phyloP scores from a whole-genome alignment of 169 alveolate genomes.

The Eimeria acervulina region DNA sequence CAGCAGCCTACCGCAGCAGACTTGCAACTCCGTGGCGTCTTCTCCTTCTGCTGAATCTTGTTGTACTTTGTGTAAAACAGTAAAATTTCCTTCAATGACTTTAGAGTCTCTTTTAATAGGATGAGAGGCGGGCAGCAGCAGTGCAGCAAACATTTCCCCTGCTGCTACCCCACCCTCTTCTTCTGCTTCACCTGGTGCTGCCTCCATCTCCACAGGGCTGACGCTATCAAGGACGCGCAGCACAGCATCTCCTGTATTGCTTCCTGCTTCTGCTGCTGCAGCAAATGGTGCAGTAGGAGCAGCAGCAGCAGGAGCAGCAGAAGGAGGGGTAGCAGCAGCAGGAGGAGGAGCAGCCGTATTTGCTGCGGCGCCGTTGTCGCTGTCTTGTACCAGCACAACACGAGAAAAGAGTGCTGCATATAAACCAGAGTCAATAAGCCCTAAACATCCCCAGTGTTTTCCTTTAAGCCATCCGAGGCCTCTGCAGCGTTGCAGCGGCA shows the following conservation, averaged over 20 bases:
- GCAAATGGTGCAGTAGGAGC: background rate
- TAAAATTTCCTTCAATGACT: constrained; percentile 4
- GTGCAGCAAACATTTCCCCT: constrained; percentile 52
- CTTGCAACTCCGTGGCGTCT: background rate
- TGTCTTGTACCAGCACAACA: background rate
- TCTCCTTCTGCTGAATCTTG: background rate
- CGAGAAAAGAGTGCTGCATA: constrained; percentile 48
- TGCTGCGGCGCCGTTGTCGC: background rate
- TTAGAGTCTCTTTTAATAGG: background rate
- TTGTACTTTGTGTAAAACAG: background rate
- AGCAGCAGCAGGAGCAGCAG: no score
- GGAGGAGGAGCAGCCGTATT: no score
- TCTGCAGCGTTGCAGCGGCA: constrained; percentile 52
- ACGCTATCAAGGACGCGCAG: constrained; percentile 22
- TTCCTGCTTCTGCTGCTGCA: background rate
- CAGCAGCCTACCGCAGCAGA: constrained; percentile 35
- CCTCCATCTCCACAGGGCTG: constrained; percentile 66
- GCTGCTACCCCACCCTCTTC: background rate
- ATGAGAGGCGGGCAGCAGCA: background rate
- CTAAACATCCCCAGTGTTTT: constrained; percentile 16
- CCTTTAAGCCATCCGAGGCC: constrained; percentile 51
- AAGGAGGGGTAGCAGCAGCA: no score
- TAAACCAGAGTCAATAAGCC: constrained; percentile 38
- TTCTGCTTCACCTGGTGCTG: background rate
- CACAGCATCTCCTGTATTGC: background rate